Conservation (phyloP, 1,284 basidiomycete species). For the Cutaneotrichosporon cavernicola region DNA sequence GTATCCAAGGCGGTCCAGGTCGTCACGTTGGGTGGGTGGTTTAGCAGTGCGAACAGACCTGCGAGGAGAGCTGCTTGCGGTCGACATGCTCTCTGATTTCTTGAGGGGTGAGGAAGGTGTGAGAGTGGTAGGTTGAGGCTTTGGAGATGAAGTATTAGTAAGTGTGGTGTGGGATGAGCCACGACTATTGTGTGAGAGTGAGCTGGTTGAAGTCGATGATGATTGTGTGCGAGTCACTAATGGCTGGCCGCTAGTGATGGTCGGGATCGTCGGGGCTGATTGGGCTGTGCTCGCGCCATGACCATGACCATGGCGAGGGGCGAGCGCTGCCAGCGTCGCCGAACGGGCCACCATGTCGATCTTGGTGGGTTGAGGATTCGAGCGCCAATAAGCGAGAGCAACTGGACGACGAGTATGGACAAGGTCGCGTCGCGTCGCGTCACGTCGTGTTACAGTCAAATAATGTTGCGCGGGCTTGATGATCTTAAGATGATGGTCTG, state of each 20-base stretch:
- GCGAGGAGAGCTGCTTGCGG: not conserved
- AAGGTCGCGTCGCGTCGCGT: not conserved
- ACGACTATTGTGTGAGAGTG: not conserved
- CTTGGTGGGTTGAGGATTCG: not conserved
- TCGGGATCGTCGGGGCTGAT: not conserved
- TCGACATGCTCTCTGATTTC: not conserved
- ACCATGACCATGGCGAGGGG: not conserved
- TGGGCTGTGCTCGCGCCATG: not conserved
- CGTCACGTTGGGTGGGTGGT: slow-evolving; percentile 24
- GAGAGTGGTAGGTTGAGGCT: not conserved
- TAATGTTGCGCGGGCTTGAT: no score
- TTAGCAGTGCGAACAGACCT: not conserved
- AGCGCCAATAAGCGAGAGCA: no score
- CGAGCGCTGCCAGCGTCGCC: slow-evolving; percentile 5
- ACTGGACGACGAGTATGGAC: no score
- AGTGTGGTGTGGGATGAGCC: slow-evolving; percentile 1
- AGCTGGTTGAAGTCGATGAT: not conserved
- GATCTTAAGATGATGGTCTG: no score
- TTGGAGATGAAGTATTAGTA: not conserved
- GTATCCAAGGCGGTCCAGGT: slow-evolving; percentile 46
- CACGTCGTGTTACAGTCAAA: not conserved
- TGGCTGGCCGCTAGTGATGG: not conserved
- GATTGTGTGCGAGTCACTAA: not conserved
- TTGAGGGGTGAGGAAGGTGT: not conserved
- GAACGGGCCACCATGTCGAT: slow-evolving; percentile 14